phyloP scores from a whole-genome alignment of 2,329 filamentous ascomycete species.

The Torrubiellomyces zombiae region DNA sequence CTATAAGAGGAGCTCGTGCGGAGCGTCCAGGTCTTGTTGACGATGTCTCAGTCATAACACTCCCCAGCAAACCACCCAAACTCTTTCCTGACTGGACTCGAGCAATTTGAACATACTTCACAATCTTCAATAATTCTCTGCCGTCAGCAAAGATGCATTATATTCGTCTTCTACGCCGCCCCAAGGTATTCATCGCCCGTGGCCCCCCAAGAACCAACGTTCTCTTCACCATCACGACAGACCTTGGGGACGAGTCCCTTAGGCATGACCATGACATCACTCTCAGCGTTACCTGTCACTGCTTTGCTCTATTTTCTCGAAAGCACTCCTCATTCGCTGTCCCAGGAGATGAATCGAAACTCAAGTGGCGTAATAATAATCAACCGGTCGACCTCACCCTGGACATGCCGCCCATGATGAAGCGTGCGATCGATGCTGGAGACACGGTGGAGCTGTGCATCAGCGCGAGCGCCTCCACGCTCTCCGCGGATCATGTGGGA shows the following conservation, averaged over 20 bases:
- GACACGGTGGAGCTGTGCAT: slow-evolving; percentile 13
- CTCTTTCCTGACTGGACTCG: too few species aligned
- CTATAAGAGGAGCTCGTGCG: too few species aligned
- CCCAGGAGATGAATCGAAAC: slow-evolving; percentile 9
- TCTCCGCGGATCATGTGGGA: slow-evolving; percentile 11
- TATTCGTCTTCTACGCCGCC: slow-evolving; percentile 34
- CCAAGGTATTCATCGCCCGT: slow-evolving; percentile 16
- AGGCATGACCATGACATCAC: slow-evolving; percentile 25
- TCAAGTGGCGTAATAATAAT: slow-evolving; percentile 18
- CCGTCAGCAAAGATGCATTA: slow-evolving; percentile 48
- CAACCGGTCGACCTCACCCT: slow-evolving; percentile 21
- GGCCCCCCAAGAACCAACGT: slow-evolving; percentile 20
- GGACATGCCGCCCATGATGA: slow-evolving; percentile 12
- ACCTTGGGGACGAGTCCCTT: slow-evolving; percentile 39
- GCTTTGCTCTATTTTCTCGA: too few species aligned
- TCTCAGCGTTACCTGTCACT: slow-evolving; percentile 23
- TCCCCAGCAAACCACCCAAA: too few species aligned
- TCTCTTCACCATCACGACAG: slow-evolving; percentile 38
- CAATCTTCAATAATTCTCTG: too few species aligned
- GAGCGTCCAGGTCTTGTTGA: too few species aligned
- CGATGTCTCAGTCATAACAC: too few species aligned
- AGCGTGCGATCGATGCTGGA: slow-evolving; percentile 10
- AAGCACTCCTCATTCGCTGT: slow-evolving; percentile 10
- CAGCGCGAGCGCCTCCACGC: slow-evolving; percentile 7
- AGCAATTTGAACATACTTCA: too few species aligned